These are phyloP conservation scores for Ogataea parapolymorpha DNA, from an alignment of 805 yeast species.

Conservation along the genomic window DNA sequence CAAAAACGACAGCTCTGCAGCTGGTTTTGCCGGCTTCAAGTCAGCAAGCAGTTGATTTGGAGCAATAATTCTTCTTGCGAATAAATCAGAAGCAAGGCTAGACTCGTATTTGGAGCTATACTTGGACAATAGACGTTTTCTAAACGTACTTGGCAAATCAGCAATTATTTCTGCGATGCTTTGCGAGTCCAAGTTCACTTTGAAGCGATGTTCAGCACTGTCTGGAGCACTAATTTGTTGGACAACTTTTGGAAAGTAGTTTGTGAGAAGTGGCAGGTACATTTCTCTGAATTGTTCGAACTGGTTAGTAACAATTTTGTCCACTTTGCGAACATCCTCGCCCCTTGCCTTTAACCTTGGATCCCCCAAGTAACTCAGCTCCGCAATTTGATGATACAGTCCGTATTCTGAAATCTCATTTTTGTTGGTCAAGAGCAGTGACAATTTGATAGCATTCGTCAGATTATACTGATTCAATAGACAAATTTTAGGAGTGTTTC, in stretches of 20 bases:
- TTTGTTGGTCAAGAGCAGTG: conserved; percentile 51
- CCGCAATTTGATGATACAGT: conserved; percentile 73
- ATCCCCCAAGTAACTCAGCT: conserved; percentile 85
- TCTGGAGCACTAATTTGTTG: conserved; percentile 23
- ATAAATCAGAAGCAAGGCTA: conserved; percentile 29
- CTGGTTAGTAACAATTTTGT: conserved; percentile 81
- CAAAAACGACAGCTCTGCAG: conserved; percentile 22
- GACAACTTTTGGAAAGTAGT: conserved; percentile 36
- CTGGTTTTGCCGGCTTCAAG: conserved; percentile 15
- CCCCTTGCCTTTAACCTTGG: conserved; percentile 82
- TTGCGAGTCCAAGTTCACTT: conserved; percentile 33
- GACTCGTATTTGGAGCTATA: conserved; percentile 21
- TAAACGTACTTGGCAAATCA: conserved; percentile 52
- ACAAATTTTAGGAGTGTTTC: conserved; percentile 59
- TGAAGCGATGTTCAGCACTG: conserved; percentile 17
- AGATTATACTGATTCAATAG: conserved; percentile 75
- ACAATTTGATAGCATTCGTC: conserved; percentile 70
- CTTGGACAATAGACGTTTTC: conserved; percentile 35
- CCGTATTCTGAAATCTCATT: conserved; percentile 36
- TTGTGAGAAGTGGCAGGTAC: conserved; percentile 62
- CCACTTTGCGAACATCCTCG: conserved; percentile 86
- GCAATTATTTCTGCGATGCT: conserved; percentile 38
- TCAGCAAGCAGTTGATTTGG: conserved; percentile 5
- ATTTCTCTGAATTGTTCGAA: conserved; percentile 62
- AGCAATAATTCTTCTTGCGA: conserved; percentile 27